Base-by-base conservation (phyloP, 257 asterid genomes). In the Ilex aquifolium region DNA sequence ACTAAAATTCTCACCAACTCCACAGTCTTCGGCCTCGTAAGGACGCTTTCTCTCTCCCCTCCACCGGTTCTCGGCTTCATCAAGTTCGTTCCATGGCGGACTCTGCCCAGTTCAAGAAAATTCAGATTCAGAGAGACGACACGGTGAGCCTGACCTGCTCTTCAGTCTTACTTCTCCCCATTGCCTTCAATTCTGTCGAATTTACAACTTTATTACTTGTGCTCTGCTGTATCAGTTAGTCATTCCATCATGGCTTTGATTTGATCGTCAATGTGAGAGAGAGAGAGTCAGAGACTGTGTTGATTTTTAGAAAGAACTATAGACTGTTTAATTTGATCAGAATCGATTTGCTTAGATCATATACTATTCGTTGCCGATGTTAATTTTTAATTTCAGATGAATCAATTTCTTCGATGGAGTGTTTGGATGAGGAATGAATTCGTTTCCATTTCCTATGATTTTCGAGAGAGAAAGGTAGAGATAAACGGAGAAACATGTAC, bases 41-140 rank as follows among this genome's bases (percentile, higher is more conserved):
- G 66, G 17, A 53, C 77, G 14, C 65, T 59, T 44, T 5, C 64
- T 62, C 40, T 63, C n/a, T n/a, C n/a, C n/a, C n/a, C 75, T 5
- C 10, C 2, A 61, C 75, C 40, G 40, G 13, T 64, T 62, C 68
- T 58, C 59, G 64, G 27, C 72, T 59, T 65, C 85, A 67, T 65
- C 85, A 67, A 61, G 72, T 84, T 71, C 85, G 90, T 40, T 78
- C 95, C 10, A 92, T 92, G 99, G 95, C 96, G 27, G 80, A 70
- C 31, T 69, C 95, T 46, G 63, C 93, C n/a, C 83, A 90, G 44
- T 85, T 92, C 88, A 85, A 77, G 76, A 92, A 85, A 66, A 77
- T 92, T 40, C 88, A 80, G 85, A 87, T 92, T 80, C 96, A 83
- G 70, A 83, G 95, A 58, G 97, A 74, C 55, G 70, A 83, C 73